Percentiles rank a stretch among this genome's conserved stretches.
Evolutionary conservation across 495 filamentous ascomycete genomes (phyloP).

Genomic region (Mytilinidion resinicola): DNA sequence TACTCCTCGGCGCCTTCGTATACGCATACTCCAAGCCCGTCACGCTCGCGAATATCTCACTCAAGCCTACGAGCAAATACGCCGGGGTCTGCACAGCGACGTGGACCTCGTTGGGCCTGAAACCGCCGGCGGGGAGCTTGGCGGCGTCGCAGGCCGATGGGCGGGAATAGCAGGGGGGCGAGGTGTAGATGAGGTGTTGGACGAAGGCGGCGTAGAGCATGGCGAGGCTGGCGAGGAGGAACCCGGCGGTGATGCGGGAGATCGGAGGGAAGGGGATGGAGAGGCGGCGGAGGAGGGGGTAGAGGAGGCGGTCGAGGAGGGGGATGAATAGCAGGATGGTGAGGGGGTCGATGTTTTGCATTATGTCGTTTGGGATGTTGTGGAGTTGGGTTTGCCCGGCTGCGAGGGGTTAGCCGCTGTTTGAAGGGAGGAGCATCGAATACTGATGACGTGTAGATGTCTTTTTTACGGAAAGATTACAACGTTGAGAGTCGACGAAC

Average conservation of each 20-base stretch:
- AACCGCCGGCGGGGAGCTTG: slow-evolving; percentile 5
- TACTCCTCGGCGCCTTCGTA: slow-evolving; percentile 71
- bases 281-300: slow-evolving; percentile 25
- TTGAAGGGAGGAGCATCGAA: neutral
- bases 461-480: too few relatives aligned
- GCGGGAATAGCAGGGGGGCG: slow-evolving; percentile 20
- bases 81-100: slow-evolving; percentile 27
- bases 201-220: slow-evolving; percentile 25
- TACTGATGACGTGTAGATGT: too few relatives aligned
- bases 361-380: slow-evolving; percentile 49
- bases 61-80: slow-evolving; percentile 52
- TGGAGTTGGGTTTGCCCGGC: slow-evolving; percentile 57
- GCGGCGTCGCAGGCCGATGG: slow-evolving; percentile 16
- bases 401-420: slow-evolving; percentile 33
- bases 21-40: slow-evolving; percentile 58
- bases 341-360: slow-evolving; percentile 32
- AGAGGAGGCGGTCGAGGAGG: slow-evolving; percentile 27
- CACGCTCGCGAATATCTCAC: slow-evolving; percentile 66
- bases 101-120: slow-evolving; percentile 20
- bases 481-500: too few relatives aligned
- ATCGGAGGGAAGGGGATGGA: slow-evolving; percentile 19
- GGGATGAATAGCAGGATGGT: slow-evolving; percentile 28
- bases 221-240: slow-evolving; percentile 22
- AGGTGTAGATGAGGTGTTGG: slow-evolving; percentile 24
- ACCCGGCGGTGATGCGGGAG: slow-evolving; percentile 24